Base-by-base conservation (phyloP, 1,284 basidiomycete species). In the Leccinum pachyderme region DNA sequence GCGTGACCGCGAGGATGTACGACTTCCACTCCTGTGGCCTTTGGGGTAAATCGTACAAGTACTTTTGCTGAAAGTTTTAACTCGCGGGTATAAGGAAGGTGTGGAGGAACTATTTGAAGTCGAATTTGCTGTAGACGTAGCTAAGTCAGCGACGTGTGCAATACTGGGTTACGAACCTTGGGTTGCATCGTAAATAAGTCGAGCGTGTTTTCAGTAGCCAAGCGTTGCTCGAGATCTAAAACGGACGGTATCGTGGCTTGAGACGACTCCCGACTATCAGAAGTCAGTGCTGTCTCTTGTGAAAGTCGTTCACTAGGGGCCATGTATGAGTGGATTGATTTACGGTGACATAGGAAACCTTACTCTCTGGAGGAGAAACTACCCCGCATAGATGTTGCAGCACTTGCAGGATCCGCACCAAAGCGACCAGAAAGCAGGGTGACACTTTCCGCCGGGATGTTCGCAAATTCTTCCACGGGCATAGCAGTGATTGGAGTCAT, bases 151-250 rank as follows among this genome's bases (percentile, higher is more conserved):
- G 61, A 56, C 57, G 31, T 46, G 24, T 51, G 49, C 46, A 52
- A 55, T 54, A 24, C 2, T 27, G 37, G 8, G 32, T 47, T 41
- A 52, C 77, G 56, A 63, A 92, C 95, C 83, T 95, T 95, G 4
- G 91, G 89, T 63, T 85, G 83, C 95, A 99, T 96, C 1, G 93
- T 92, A 71, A 99, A 99, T 47, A 99, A 87, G 72, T 99, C 96
- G 32, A 98, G 75, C 5, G 92, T 93, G 29, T 82, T 79, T 46
- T 89, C 82, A 0, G 93, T 88, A 52, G 88, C 83, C 44, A 99
- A 80, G 29, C 91, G 81, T 32, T 81, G 76, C 70, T 99, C 96
- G 24, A 99, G 81, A 63, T 94, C 89, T 24, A 81, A 72, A 35
- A 93, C 73, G 4, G 89, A 80, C 67, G 82, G 81, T 6, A 76